Conservation (phyloP, 2,329 filamentous ascomycete species). For the Claviceps monticola region DNA sequence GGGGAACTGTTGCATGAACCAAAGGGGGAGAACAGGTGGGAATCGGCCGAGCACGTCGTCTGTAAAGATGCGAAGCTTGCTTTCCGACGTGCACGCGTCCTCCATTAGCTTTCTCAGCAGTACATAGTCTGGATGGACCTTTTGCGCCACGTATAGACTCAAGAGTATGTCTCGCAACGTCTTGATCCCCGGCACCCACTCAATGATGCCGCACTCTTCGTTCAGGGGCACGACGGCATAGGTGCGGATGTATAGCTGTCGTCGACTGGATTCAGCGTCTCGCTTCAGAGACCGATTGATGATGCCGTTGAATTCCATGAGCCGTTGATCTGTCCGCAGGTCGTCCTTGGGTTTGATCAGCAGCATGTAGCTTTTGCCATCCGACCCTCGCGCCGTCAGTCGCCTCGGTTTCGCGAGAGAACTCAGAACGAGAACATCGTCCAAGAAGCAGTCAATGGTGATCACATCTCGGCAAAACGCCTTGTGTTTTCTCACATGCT, state of each 20-base stretch:
- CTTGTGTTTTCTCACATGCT: slow-evolving; percentile 62
- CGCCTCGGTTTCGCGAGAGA: slow-evolving; percentile 89
- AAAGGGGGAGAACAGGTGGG: slow-evolving; percentile 74
- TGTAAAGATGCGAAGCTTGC: slow-evolving; percentile 58
- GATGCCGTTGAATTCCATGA: slow-evolving; percentile 99
- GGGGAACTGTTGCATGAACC: slow-evolving; percentile 93
- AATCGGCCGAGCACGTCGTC: slow-evolving; percentile 52
- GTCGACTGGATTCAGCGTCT: slow-evolving; percentile 78
- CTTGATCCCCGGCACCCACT: slow-evolving; percentile 95
- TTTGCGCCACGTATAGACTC: slow-evolving; percentile 60
- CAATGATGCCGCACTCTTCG: slow-evolving; percentile 93
- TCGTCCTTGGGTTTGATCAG: slow-evolving; percentile 98
- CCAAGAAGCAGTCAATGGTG: slow-evolving; percentile 65
- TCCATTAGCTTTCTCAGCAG: slow-evolving; percentile 51
- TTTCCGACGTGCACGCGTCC: slow-evolving; percentile 41
- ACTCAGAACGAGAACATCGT: slow-evolving; percentile 79
- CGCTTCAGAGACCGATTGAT: slow-evolving; percentile 91
- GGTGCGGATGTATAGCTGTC: slow-evolving; percentile 88
- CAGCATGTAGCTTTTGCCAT: slow-evolving; percentile 78
- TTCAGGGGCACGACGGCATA: slow-evolving; percentile 95
- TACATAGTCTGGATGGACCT: slow-evolving; percentile 54
- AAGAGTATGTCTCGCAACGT: slow-evolving; percentile 86
- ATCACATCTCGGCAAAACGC: slow-evolving; percentile 80
- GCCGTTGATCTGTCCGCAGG: slow-evolving; percentile 86
- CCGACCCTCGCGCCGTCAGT: slow-evolving; percentile 74